Conservation (phyloP, 352 stramenopile genomes). For the Pythium coloratum region DNA sequence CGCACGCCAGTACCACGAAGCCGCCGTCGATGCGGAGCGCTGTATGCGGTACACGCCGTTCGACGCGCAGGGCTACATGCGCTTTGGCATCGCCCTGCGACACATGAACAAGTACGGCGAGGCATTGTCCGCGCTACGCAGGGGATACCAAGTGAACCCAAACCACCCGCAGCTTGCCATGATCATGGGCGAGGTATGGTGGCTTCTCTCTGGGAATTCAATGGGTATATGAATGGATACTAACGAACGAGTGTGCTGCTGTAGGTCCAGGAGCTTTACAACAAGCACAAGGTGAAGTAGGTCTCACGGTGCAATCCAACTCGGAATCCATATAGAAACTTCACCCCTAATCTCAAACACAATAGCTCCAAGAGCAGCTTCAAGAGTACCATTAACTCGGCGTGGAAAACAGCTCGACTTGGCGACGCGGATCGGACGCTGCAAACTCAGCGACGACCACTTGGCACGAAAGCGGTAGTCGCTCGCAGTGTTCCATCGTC, state of each 20-base stretch:
- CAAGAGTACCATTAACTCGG: too few species aligned
- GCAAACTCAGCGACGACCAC: too few species aligned
- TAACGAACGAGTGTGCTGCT: background rate
- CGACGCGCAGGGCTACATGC: slow-evolving; percentile 94
- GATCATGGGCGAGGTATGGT: slow-evolving; percentile 48
- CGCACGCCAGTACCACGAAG: slow-evolving; percentile 72
- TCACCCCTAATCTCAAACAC: too few species aligned
- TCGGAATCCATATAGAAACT: too few species aligned
- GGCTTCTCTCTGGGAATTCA: background rate
- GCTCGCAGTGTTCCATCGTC: too few species aligned
- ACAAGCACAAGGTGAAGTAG: slow-evolving; percentile 20
- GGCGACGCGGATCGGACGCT: too few species aligned
- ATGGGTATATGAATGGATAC: background rate
- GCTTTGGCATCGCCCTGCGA: slow-evolving; percentile 91
- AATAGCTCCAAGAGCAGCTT: too few species aligned
- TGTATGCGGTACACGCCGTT: slow-evolving; percentile 93
- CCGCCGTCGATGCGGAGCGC: slow-evolving; percentile 83
- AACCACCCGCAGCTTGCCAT: slow-evolving; percentile 65
- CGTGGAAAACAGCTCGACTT: too few species aligned
- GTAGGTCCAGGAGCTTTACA: slow-evolving; percentile 26
- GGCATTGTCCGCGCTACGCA: slow-evolving; percentile 59
- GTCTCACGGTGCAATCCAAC: background rate
- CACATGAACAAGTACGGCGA: slow-evolving; percentile 75
- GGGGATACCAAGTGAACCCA: slow-evolving; percentile 72
- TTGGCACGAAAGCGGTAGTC: too few species aligned